Percentiles rank a stretch among this genome's conserved stretches.
Evolutionary conservation across 805 yeast species (phyloP).

Genomic region (Komagataella pseudopastoris): DNA sequence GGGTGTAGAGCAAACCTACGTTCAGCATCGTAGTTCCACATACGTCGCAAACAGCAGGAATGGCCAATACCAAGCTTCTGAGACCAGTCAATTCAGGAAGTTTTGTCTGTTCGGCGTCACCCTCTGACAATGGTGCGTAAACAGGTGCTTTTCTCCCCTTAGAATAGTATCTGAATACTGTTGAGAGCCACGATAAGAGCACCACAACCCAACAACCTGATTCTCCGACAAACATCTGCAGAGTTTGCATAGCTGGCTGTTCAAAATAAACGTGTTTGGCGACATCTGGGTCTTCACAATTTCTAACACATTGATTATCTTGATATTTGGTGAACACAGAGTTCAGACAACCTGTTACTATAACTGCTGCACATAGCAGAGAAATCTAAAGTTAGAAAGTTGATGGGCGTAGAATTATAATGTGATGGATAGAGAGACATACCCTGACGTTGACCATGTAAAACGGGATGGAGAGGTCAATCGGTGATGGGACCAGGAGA

Average conservation of each 20-base stretch:
- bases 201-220: slow-evolving; percentile 24
- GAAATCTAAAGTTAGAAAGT: slow-evolving; percentile 11
- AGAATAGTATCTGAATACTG: background rate
- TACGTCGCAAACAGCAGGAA: slow-evolving; percentile 64
- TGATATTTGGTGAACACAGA: slow-evolving; percentile 65
- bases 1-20: slow-evolving; percentile 59
- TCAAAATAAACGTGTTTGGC: slow-evolving; percentile 38
- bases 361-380: slow-evolving; percentile 32
- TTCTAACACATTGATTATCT: slow-evolving; percentile 55
- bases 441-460: background rate
- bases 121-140: background rate
- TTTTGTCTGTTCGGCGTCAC: background rate
- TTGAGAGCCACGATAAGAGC: slow-evolving; percentile 2
- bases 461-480: background rate
- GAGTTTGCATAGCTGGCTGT: slow-evolving; percentile 68
- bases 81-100: slow-evolving; percentile 5
- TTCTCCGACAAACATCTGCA: slow-evolving; percentile 77
- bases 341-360: slow-evolving; percentile 59
- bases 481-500: background rate
- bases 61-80: slow-evolving; percentile 24
- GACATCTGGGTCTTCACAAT: slow-evolving; percentile 33
- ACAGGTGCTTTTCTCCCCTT: too few species aligned
- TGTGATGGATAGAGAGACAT: background rate
- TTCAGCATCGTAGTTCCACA: slow-evolving; percentile 65
- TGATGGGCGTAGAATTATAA: background rate